These are phyloP conservation scores for Hymenoscyphus linearis DNA, from an alignment of 2,329 filamentous ascomycete species.

Conservation along the genomic window DNA sequence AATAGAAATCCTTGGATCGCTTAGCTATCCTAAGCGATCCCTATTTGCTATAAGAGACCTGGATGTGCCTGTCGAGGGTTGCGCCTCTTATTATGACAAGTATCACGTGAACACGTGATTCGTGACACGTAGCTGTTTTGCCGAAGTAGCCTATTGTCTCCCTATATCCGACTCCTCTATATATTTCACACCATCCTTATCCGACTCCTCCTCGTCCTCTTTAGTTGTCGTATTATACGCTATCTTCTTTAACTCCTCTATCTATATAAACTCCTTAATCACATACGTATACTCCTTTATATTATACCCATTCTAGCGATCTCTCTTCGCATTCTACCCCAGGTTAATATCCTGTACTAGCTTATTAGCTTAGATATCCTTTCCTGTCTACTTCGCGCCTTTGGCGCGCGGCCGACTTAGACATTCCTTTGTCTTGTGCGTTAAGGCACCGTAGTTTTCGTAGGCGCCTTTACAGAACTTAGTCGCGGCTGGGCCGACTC, in stretches of 20 bases:
- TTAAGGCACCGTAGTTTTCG: conserved; percentile 97
- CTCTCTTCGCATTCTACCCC: conserved; percentile 95
- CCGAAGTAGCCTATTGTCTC: conserved; percentile 83
- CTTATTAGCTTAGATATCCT: conserved; percentile 90
- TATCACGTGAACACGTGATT: too few species aligned
- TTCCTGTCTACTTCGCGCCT: conserved; percentile 87
- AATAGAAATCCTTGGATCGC: too few species aligned
- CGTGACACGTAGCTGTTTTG: conserved; percentile 85
- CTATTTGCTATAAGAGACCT: too few species aligned
- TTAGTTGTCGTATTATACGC: conserved; percentile 44
- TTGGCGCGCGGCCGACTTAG: conserved; percentile 81
- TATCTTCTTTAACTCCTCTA: conserved; percentile 66
- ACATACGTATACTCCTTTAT: conserved; percentile 77
- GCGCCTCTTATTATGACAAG: too few species aligned
- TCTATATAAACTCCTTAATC: conserved; percentile 82
- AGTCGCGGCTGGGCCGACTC: conserved; percentile 78
- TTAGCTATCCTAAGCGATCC: too few species aligned
- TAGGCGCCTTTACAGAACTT: conserved; percentile 98
- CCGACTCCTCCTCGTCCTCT: conserved; percentile 45
- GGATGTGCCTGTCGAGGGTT: too few species aligned
- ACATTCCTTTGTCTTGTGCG: conserved; percentile 92
- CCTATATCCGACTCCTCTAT: conserved; percentile 97
- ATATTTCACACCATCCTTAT: conserved; percentile 66
- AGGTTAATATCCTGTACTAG: conserved; percentile 77
- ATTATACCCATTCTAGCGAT: conserved; percentile 98